phyloP scores from a whole-genome alignment of 257 asterid species.

The Solanum medicagineum region DNA sequence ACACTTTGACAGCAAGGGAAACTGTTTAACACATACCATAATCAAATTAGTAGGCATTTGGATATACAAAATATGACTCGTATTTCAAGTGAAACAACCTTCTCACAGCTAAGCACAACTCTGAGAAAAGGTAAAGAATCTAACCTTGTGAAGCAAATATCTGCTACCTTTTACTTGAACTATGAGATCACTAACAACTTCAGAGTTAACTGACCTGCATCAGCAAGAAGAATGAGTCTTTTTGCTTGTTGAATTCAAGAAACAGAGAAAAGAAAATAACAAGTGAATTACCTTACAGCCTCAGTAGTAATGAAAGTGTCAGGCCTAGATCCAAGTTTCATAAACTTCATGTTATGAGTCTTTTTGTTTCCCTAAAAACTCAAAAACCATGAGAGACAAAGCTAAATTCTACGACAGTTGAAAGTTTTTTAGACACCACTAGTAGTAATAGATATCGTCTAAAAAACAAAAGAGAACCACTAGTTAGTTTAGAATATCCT shows the following conservation, averaged over 20 bases:
- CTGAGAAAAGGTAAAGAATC: neutral
- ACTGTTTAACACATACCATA: slow-evolving; percentile 27
- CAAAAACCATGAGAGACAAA: slow-evolving; percentile 12
- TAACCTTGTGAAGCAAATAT: slow-evolving; percentile 66
- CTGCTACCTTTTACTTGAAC: slow-evolving; percentile 55
- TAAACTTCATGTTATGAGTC: slow-evolving; percentile 31
- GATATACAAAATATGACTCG: neutral
- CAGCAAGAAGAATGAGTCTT: neutral
- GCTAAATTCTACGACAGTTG: neutral
- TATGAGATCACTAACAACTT: slow-evolving; percentile 60
- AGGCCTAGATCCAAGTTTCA: slow-evolving; percentile 54
- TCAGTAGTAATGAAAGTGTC: slow-evolving; percentile 55
- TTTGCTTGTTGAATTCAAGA: neutral
- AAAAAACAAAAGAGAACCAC: neutral
- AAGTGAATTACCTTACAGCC: slow-evolving; percentile 26
- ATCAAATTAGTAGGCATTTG: neutral
- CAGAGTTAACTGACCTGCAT: slow-evolving; percentile 60
- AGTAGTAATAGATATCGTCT: slow-evolving; percentile 32
- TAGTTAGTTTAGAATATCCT: neutral
- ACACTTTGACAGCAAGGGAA: slow-evolving; percentile 83
- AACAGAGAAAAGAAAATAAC: neutral
- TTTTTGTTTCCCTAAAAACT: neutral
- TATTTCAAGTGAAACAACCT: neutral
- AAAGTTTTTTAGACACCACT: slow-evolving; percentile 7
- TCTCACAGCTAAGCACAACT: neutral